Evolutionary conservation across 2,329 filamentous ascomycete genomes (phyloP), one percentile per base, ranked within the genome.

Genomic region (Aspergillus glaucus): DNA sequence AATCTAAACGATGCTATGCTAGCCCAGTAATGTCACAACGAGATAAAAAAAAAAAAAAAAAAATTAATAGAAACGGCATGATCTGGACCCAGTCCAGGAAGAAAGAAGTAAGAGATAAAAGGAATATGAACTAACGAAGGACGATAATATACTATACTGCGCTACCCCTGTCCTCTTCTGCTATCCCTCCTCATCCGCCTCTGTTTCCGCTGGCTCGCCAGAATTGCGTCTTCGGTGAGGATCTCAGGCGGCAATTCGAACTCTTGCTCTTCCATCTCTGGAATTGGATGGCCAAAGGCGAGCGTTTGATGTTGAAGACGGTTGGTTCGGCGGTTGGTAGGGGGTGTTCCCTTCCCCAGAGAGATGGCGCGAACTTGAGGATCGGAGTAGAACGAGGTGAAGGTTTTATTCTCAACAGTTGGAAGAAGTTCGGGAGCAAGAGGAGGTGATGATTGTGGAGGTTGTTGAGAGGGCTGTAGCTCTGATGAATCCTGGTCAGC

Each of bases 371-470:
- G 85, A 52, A 92, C 79, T 62, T 94, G 84, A 21, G 79, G 82
- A 69, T 93, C 90, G 15, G 78, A 68, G 64, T 90, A 97, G 72
- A 96, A 96, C 0, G 88, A 95, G n/a, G 76, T 86, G 62, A 96
- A 90, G 34, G 87, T 85, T 50, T 77, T 79, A 15, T 47, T 41
- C 21, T 50, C 51, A 14, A 74, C 66, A 28, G 73, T 62, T 17
- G 61, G 53, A 14, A 55, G 42, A 50, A 68, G 50, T 34, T 59
- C 21, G 28, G 54, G 48, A 42, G 59, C 62, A 34, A 55, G 44
- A 19, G 24, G 50, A 30, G 46, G 56, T 17, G 47, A 46, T 43
- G 22, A 8, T 43, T 26, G 24, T 19, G 41, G 22, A 9, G 41
- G 41, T 9, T 21, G 41, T 15, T 26, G 40, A 14, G 40, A 47